These are phyloP conservation scores for Trametes cinnabarina DNA, from an alignment of 768 basidiomycete genomes.

Conservation along the genomic window DNA sequence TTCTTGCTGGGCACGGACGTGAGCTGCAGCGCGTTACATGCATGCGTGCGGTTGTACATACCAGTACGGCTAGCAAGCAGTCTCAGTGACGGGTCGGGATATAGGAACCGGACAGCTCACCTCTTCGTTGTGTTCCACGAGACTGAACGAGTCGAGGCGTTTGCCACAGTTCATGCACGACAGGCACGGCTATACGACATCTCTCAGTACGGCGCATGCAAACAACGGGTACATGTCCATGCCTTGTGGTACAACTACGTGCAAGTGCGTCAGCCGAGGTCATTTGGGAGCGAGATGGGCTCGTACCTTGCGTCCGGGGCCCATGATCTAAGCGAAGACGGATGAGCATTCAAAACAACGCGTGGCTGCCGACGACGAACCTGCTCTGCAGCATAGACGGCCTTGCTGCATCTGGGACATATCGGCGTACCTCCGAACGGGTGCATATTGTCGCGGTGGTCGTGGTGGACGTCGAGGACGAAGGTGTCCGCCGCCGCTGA, in stretches of 20 bases:
- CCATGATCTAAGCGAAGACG: slow-evolving; percentile 59
- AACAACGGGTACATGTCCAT: slow-evolving; percentile 2
- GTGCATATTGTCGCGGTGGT: slow-evolving; percentile 46
- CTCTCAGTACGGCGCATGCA: neutral
- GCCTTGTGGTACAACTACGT: slow-evolving; percentile 81
- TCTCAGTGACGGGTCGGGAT: neutral
- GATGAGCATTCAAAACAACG: neutral
- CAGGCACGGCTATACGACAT: slow-evolving; percentile 62
- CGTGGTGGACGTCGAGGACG: neutral
- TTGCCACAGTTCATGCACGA: slow-evolving; percentile 75
- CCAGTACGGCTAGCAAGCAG: slow-evolving; percentile 42
- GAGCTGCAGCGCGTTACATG: neutral
- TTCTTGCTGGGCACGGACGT: slow-evolving; percentile 54
- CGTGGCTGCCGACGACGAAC: slow-evolving; percentile 35
- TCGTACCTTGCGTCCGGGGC: slow-evolving; percentile 83
- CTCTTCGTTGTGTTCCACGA: slow-evolving; percentile 83
- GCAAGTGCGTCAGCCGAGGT: slow-evolving; percentile 9
- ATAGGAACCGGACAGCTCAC: slow-evolving; percentile 40
- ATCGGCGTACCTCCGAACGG: slow-evolving; percentile 68
- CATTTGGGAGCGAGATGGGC: slow-evolving; percentile 3
- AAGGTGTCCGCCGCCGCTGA: neutral
- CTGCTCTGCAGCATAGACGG: slow-evolving; percentile 89
- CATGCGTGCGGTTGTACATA: slow-evolving; percentile 21
- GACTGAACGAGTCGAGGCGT: slow-evolving; percentile 69
- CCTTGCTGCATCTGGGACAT: slow-evolving; percentile 72